Conservation (phyloP, 2,329 filamentous ascomycete genomes). For the Clonostachys sp. region DNA sequence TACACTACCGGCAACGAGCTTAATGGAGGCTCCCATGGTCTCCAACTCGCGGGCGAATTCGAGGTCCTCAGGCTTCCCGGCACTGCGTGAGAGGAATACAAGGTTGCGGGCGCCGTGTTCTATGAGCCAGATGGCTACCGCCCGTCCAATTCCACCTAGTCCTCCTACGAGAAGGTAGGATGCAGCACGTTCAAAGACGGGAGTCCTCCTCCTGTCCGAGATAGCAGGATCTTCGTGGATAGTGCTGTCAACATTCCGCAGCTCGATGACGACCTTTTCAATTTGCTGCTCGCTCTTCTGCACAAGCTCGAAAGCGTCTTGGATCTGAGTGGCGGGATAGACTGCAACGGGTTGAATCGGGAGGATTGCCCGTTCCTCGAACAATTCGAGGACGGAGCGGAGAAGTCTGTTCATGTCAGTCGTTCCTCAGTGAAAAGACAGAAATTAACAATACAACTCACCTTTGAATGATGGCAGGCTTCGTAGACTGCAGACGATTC, state of each 20-base stretch:
- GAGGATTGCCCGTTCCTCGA: not conserved
- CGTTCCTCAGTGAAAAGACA: not conserved
- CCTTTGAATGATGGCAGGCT: not conserved
- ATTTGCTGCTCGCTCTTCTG: conserved; percentile 10
- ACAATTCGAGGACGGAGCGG: not conserved
- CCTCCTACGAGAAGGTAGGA: conserved; percentile 7
- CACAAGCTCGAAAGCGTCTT: conserved; percentile 10
- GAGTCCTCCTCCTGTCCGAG: not conserved
- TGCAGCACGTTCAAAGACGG: not conserved
- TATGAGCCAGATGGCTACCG: conserved; percentile 3
- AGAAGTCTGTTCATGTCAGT: not conserved
- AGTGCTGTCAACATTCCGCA: not conserved
- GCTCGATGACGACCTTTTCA: conserved; percentile 7
- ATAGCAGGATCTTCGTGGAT: not conserved
- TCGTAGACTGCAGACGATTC: not conserved
- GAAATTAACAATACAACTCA: not conserved
- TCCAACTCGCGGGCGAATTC: conserved; percentile 16
- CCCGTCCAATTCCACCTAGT: conserved; percentile 4
- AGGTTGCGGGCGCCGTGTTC: conserved; percentile 13
- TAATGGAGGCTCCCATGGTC: conserved; percentile 11
- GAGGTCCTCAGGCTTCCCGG: conserved; percentile 11
- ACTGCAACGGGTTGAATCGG: not conserved
- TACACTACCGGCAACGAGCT: conserved; percentile 10
- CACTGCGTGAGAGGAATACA: conserved; percentile 19
- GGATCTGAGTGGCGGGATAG: conserved; percentile 5